Conservation (phyloP, 176 grass and related monocot species). For the Bolboschoenus planiculmis region DNA sequence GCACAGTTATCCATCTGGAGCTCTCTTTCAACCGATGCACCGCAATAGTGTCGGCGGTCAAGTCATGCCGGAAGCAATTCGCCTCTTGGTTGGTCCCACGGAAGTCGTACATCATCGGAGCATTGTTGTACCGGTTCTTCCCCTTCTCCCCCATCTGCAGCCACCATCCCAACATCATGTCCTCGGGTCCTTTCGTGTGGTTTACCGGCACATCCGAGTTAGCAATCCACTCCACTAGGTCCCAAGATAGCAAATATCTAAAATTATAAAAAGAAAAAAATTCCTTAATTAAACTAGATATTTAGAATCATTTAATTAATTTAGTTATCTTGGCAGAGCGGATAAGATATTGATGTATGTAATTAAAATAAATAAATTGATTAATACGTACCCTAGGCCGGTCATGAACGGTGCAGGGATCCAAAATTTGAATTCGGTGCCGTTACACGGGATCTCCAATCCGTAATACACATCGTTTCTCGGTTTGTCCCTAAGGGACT, state of each 20-base stretch:
- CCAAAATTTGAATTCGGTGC: constrained; percentile 40
- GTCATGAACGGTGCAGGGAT: constrained; percentile 77
- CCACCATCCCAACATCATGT: constrained; percentile 66
- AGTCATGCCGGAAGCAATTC: constrained; percentile 59
- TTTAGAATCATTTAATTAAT: neutral
- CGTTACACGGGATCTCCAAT: constrained; percentile 59
- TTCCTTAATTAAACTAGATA: neutral
- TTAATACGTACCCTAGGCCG: constrained; percentile 48
- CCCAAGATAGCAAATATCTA: constrained; percentile 56
- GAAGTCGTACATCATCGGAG: constrained; percentile 62
- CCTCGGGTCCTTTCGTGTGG: constrained; percentile 36
- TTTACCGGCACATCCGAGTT: constrained; percentile 30
- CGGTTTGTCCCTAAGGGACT: constrained; percentile 28
- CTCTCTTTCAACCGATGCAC: constrained; percentile 72
- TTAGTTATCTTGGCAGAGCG: neutral
- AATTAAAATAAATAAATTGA: neutral
- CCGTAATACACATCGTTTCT: constrained; percentile 58
- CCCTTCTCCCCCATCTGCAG: constrained; percentile 51
- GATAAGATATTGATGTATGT: neutral
- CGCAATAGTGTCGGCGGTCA: constrained; percentile 54
- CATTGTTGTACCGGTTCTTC: constrained; percentile 46
- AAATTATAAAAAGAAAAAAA: neutral
- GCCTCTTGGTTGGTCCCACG: constrained; percentile 14
- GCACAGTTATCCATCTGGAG: constrained; percentile 43
- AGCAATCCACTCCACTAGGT: constrained; percentile 54